phyloP scores from a whole-genome alignment of 371 early-diverging fungal genomes.

The Actinomortierella wolfii region DNA sequence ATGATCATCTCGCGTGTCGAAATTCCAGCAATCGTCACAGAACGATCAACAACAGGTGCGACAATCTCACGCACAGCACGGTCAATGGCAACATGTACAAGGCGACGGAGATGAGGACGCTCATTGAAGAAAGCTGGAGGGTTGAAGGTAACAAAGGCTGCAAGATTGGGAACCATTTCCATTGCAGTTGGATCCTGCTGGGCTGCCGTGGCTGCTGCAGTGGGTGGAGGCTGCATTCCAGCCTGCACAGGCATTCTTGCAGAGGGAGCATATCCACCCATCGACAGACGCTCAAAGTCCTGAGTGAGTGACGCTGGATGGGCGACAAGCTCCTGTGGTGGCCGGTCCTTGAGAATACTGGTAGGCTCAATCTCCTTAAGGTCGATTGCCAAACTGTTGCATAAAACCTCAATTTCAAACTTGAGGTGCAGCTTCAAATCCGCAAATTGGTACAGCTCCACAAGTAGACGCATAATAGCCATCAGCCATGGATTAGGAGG shows the following conservation, averaged over 20 bases:
- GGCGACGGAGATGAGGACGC: constrained; percentile 81
- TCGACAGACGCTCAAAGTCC: constrained; percentile 48
- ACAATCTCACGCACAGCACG: constrained; percentile 85
- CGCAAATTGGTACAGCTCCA: constrained; percentile 91
- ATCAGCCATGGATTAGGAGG: constrained; percentile 99
- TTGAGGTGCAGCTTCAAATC: constrained; percentile 93
- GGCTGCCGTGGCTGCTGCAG: constrained; percentile 8
- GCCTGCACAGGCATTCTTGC: constrained; percentile 45
- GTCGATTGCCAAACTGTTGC: constrained; percentile 87
- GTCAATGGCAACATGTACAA: constrained; percentile 87
- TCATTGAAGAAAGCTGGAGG: constrained; percentile 75
- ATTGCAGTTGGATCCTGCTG: constrained; percentile 22
- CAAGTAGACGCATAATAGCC: constrained; percentile 88
- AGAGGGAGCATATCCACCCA: constrained; percentile 40
- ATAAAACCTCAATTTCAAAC: constrained; percentile 97
- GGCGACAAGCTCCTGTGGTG: constrained; percentile 53
- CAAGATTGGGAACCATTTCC: constrained; percentile 63
- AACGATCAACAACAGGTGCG: constrained; percentile 87
- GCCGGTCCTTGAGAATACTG: constrained; percentile 69
- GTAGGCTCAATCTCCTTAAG: constrained; percentile 86
- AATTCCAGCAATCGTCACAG: constrained; percentile 89
- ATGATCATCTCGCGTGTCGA: constrained; percentile 88
- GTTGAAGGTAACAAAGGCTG: constrained; percentile 72
- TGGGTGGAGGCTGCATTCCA: constrained; percentile 9
- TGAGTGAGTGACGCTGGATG: constrained; percentile 42